Base-by-base conservation (phyloP, 2,329 filamentous ascomycete genomes). In the Orbilia oligospora region DNA sequence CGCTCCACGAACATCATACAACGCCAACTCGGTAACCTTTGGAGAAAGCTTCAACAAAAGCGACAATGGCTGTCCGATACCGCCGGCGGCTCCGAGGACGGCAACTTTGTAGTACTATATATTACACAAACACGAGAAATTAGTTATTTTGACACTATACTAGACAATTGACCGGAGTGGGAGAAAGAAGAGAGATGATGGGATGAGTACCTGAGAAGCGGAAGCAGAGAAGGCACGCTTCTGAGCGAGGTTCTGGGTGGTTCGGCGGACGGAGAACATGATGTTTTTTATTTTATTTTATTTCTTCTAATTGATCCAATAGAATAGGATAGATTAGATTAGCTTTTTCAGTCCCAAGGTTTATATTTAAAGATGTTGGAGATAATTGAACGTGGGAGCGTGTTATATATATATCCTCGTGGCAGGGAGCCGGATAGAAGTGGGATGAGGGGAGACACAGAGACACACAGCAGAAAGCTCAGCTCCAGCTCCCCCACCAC, bases 41-140 rank as follows among this genome's bases (percentile, higher is more conserved):
- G 94, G 93, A 91, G 97, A 98, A 85, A 97, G 91, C 93, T 99
- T 99, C 87, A 99, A 90, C 85, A 99, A 91, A 82, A 99, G 92
- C 77, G 96, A 99, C 84, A 99, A 89, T 84, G 96, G 96, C 86
- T 99, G 96, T 86, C 96, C 96, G 88, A 99, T 99, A 87, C 96
- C 96, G 88, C 96, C 96, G 84, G 92, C 92, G 83, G 96, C 96
- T 89, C 96, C 96, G 86, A 98, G 93, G 83, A 99, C 94, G 85
- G 94, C 91, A 84, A 99, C 96, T 90, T 98, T 98, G 87, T 94
- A 97, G 84, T 94, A 90, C 96, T 99, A 82, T 99, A 82, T 77
- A 83, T 30, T 80, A 64, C 5, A 58, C 6, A 30, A 24, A n/a
- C 33, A 8, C 4, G 8, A 36, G 10, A 9, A 36, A 36, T 12